These are phyloP conservation scores for Nyssa sinensis DNA, from an alignment of 148 eudicot species.

Conservation along the genomic window DNA sequence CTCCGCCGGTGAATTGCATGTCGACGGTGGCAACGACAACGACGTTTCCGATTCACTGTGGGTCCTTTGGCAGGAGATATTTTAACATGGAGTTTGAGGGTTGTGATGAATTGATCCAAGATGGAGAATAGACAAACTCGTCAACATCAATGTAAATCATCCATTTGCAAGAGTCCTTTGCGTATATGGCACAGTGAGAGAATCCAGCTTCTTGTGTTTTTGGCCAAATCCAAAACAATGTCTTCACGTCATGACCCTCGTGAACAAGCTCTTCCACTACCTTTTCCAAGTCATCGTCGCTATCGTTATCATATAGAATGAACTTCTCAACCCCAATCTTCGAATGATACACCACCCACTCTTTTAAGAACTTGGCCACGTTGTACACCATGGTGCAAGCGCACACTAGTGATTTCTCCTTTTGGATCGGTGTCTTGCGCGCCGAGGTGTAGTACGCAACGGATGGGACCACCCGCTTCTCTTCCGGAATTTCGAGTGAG, in stretches of 20 bases:
- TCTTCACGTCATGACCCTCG: conserved; percentile 46
- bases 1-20: too few species aligned
- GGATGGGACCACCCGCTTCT: conserved; percentile 39
- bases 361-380: conserved; percentile 54
- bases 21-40: too few species aligned
- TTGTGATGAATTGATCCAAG: conserved; percentile 25
- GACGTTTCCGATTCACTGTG: not conserved
- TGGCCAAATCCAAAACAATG: conserved; percentile 65
- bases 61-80: conserved; percentile 7
- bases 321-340: conserved; percentile 57
- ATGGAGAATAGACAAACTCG: conserved; percentile 55
- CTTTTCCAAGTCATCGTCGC: conserved; percentile 47
- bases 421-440: conserved; percentile 26
- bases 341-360: conserved; percentile 72
- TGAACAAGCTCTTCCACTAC: conserved; percentile 31
- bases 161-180: conserved; percentile 50
- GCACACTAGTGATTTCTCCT: conserved; percentile 41
- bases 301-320: conserved; percentile 64
- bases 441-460: conserved; percentile 43
- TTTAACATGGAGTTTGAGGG: conserved; percentile 29
- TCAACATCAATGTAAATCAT: conserved; percentile 59
- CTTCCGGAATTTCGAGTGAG: conserved; percentile 36
- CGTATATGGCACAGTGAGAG: conserved; percentile 49
- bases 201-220: conserved; percentile 84
- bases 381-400: conserved; percentile 81